Percentiles rank a stretch among this genome's conserved stretches.
Conservation (phyloP, 2,329 filamentous ascomycete species). For the Aspergillus sp. region DNA sequence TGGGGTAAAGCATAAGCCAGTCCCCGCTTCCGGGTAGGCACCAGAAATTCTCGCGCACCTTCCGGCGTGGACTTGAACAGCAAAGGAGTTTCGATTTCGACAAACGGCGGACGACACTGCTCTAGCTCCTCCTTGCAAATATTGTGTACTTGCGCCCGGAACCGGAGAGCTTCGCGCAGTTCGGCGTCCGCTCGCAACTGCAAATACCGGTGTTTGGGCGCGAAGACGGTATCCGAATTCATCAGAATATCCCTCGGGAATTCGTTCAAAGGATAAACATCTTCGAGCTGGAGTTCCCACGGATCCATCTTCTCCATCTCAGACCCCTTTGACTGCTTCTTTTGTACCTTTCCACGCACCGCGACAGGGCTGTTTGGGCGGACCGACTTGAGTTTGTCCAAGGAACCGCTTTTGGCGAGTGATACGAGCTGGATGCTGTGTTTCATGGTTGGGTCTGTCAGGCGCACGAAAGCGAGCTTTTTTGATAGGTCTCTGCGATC, state of each 20-base stretch:
- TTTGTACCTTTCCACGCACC: slow-evolving; percentile 50
- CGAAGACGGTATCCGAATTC: slow-evolving; percentile 70
- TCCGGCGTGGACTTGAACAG: slow-evolving; percentile 98
- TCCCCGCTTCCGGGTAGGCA: slow-evolving; percentile 76
- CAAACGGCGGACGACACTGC: slow-evolving; percentile 55
- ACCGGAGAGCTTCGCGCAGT: slow-evolving; percentile 66
- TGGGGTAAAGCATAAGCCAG: slow-evolving; percentile 89
- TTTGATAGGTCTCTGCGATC: slow-evolving; percentile 67
- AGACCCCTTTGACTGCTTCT: slow-evolving; percentile 36
- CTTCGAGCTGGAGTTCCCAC: slow-evolving; percentile 62
- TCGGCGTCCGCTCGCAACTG: slow-evolving; percentile 74
- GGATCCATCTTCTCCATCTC: slow-evolving; percentile 30
- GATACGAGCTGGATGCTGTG: slow-evolving; percentile 53
- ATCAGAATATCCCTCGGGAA: slow-evolving; percentile 77
- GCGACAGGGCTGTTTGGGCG: slow-evolving; percentile 55
- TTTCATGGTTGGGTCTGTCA: slow-evolving; percentile 46
- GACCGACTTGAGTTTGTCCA: slow-evolving; percentile 45
- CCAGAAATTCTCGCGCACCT: slow-evolving; percentile 89
- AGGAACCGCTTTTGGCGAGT: slow-evolving; percentile 34
- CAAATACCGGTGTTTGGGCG: slow-evolving; percentile 73
- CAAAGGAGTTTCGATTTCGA: slow-evolving; percentile 86
- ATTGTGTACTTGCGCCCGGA: slow-evolving; percentile 63
- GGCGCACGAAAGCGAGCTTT: slow-evolving; percentile 68
- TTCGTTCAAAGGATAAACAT: slow-evolving; percentile 67
- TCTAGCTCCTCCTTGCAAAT: slow-evolving; percentile 57